Conservation (phyloP, 2,329 filamentous ascomycete species). For the Trichoderma simmonsii region DNA sequence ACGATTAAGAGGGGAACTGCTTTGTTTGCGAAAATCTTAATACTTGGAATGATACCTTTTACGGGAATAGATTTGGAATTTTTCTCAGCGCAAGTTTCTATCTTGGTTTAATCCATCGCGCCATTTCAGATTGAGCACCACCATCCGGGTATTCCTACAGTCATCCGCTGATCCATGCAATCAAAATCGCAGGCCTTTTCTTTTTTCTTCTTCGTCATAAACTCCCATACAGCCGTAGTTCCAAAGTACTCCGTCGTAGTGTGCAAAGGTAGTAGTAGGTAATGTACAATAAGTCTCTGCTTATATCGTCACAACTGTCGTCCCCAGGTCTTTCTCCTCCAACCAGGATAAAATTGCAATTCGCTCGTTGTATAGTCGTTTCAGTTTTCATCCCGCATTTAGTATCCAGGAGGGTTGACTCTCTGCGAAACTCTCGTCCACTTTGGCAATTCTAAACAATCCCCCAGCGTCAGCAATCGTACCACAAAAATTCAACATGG, state of each 20-base stretch:
- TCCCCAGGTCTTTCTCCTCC: too few species aligned
- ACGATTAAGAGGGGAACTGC: slow-evolving; percentile 33
- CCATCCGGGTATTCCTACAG: slow-evolving; percentile 26
- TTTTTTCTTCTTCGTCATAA: not conserved
- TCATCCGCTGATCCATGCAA: not conserved
- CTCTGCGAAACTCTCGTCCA: slow-evolving; percentile 96
- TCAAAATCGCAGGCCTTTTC: not conserved
- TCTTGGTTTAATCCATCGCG: slow-evolving; percentile 4
- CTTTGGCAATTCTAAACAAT: slow-evolving; percentile 67
- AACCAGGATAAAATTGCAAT: not conserved
- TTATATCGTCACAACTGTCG: not conserved
- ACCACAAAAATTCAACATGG: not conserved
- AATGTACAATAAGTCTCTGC: slow-evolving; percentile 13
- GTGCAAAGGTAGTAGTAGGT: not conserved
- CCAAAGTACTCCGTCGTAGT: not conserved
- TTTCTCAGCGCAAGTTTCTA: slow-evolving; percentile 3
- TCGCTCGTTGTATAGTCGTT: not conserved
- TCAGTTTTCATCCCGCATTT: slow-evolving; percentile 33
- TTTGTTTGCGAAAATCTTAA: not conserved
- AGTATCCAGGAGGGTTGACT: slow-evolving; percentile 93
- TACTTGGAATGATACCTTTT: slow-evolving; percentile 15
- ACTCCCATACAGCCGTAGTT: not conserved
- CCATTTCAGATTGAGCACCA: slow-evolving; percentile 11
- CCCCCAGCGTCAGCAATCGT: slow-evolving; percentile 22
- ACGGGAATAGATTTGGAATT: not conserved